Evolutionary conservation across 1,284 basidiomycete genomes (phyloP), one percentile per base, ranked within the genome.

Genomic region (Trichosporon ovoides): DNA sequence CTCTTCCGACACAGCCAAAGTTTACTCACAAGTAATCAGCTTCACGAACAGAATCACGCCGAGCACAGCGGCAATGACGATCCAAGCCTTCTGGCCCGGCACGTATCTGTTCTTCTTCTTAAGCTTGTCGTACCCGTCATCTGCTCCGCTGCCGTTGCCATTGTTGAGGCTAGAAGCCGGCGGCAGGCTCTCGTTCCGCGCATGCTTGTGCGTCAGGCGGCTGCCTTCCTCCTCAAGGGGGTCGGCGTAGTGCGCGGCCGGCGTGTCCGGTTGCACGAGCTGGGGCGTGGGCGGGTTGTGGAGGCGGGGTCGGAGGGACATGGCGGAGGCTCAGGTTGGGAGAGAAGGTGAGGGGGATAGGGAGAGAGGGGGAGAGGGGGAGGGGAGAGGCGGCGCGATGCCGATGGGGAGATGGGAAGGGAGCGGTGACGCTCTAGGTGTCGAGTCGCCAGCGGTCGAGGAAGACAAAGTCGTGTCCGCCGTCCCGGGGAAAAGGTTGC

Each of bases 11-110:
- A n/a, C n/a, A n/a, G n/a, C n/a, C n/a, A n/a, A n/a, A n/a, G n/a
- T n/a, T 7, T 13, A 70, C 72, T 67, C 54, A 75, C 73, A 66
- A 38, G 72, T 60, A 24, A 72, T 38, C 24, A 70, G 55, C 60
- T 69, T 70, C 4, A 68, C 60, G 37, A 74, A 40, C 14, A 75
- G 57, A 24, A 74, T 20, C 11, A 73, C 63, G 1, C 66, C 66
- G 2, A 70, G 53, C 16, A 75, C 43, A 18, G 67, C 61, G n/a
- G 59, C 60, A 24, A 74, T 53, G 7, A 66, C 49, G 33, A 71
- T 52, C 72, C 72, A 75, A 9, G 64, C 72, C 50, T 68, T 62
- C 35, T 71, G 68, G 7, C 67, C 43, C 3, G 43, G 43, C 22
- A 48, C 43, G 43, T 28, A 48, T 0, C 43, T 22, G 22, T 28